These are phyloP conservation scores for Picochlorum sp. DNA, from an alignment of 139 green algal genomes.

Conservation along the genomic window DNA sequence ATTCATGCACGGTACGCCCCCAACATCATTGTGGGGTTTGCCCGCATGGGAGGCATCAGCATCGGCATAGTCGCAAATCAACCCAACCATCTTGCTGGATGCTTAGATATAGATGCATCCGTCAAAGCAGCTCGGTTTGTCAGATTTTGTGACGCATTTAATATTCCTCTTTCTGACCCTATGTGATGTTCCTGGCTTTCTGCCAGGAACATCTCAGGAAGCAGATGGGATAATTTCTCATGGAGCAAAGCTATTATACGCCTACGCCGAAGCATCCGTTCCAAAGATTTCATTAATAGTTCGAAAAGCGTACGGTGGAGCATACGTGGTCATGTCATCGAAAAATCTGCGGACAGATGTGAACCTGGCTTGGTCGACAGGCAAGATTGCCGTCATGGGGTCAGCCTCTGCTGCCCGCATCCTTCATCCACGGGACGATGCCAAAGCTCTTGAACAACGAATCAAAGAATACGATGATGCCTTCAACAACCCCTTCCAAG, in stretches of 20 bases:
- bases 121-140: slow-evolving; percentile 63
- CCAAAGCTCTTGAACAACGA: neutral
- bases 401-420: slow-evolving; percentile 55
- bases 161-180: slow-evolving; percentile 63
- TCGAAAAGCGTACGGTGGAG: slow-evolving; percentile 60
- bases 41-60: slow-evolving; percentile 39
- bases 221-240: slow-evolving; percentile 56
- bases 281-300: slow-evolving; percentile 63
- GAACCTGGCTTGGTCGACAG: slow-evolving; percentile 57
- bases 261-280: slow-evolving; percentile 60
- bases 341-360: slow-evolving; percentile 57
- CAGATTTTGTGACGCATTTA: slow-evolving; percentile 63
- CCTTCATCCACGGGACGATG: slow-evolving; percentile 30
- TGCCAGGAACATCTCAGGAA: slow-evolving; percentile 51
- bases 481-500: slow-evolving; percentile 45
- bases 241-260: slow-evolving; percentile 67
- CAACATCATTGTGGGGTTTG: slow-evolving; percentile 63
- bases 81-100: slow-evolving; percentile 48
- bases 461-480: slow-evolving; percentile 40
- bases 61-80: slow-evolving; percentile 68
- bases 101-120: slow-evolving; percentile 62
- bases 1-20: slow-evolving; percentile 42
- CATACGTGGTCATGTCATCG: slow-evolving; percentile 52
- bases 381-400: slow-evolving; percentile 67
- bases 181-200: slow-evolving; percentile 62